phyloP scores from a whole-genome alignment of 768 basidiomycete species.

The Boletus insuetus region DNA sequence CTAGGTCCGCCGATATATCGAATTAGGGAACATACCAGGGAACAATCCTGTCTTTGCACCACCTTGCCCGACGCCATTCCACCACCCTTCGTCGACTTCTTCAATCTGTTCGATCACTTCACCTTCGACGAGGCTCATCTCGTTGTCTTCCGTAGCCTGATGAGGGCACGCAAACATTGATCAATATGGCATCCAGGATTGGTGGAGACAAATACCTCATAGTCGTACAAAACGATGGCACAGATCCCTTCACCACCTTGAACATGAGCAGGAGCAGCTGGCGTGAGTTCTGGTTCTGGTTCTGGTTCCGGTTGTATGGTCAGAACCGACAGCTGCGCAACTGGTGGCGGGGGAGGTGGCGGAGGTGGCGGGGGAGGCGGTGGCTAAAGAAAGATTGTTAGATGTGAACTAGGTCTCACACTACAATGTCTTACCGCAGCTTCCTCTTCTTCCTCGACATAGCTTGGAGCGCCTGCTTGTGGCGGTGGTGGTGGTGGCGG shows the following conservation, averaged over 20 bases:
- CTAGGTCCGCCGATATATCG: neutral
- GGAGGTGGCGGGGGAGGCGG: constrained; percentile 36
- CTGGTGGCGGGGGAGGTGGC: constrained; percentile 46
- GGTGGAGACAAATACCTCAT: constrained; percentile 47
- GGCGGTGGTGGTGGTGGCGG: constrained; percentile 12
- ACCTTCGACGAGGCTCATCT: constrained; percentile 76
- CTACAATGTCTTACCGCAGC: constrained; percentile 7
- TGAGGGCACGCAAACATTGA: neutral
- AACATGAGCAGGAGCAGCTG: constrained; percentile 11
- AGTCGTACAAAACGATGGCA: constrained; percentile 79
- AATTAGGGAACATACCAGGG: constrained; percentile 55
- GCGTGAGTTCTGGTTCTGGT: constrained; percentile 22
- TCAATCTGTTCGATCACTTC: constrained; percentile 81
- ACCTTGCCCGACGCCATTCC: constrained; percentile 69
- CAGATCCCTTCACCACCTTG: constrained; percentile 46
- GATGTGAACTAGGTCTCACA: neutral
- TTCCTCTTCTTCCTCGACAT: constrained; percentile 10
- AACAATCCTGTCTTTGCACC: constrained; percentile 77
- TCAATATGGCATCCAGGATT: neutral
- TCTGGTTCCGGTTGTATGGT: constrained; percentile 34
- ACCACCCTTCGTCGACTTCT: constrained; percentile 89
- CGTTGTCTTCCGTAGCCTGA: constrained; percentile 82
- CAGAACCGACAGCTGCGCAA: constrained; percentile 30
- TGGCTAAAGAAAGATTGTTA: neutral
- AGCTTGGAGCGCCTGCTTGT: constrained; percentile 3